A percentile compares a stretch with the other conserved stretches of the same genome.
These are phyloP conservation scores for Orbilia ellipsospora DNA, from an alignment of 2,329 filamentous ascomycete genomes.

Conservation along the genomic window DNA sequence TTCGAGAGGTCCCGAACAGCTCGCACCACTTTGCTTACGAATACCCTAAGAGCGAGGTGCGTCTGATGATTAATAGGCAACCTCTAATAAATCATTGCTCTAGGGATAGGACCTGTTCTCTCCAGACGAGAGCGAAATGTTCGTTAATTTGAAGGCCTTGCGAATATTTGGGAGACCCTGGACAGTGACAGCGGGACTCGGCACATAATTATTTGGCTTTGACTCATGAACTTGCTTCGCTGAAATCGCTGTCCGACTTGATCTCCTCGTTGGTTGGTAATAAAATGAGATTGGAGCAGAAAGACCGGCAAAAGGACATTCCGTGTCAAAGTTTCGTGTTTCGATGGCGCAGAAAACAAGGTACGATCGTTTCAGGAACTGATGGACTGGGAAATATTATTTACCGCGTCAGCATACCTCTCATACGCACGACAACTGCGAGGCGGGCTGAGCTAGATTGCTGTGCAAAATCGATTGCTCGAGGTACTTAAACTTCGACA, in stretches of 20 bases:
- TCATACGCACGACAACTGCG: slow-evolving; percentile 5
- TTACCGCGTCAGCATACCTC: slow-evolving; percentile 36
- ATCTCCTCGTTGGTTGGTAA: slow-evolving; percentile 14
- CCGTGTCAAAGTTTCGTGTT: slow-evolving; percentile 32
- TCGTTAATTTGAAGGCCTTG: slow-evolving; percentile 15
- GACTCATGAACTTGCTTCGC: slow-evolving; percentile 46
- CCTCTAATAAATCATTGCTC: neutral
- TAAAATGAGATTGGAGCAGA: neutral
- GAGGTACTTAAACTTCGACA: neutral
- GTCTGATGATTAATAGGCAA: slow-evolving; percentile 52
- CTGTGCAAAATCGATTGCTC: neutral
- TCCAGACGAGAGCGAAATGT: slow-evolving; percentile 48
- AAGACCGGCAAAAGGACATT: slow-evolving; percentile 3
- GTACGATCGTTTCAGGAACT: slow-evolving; percentile 50
- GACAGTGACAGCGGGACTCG: slow-evolving; percentile 40
- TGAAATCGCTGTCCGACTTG: slow-evolving; percentile 9
- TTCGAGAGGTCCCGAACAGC: slow-evolving; percentile 36
- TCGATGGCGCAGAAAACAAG: slow-evolving; percentile 33
- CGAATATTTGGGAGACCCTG: slow-evolving; percentile 35
- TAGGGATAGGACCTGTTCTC: slow-evolving; percentile 25
- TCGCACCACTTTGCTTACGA: slow-evolving; percentile 40
- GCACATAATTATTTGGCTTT: slow-evolving; percentile 37
- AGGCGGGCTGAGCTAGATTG: slow-evolving; percentile 39
- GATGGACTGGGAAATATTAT: slow-evolving; percentile 34
- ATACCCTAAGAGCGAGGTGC: slow-evolving; percentile 46